Evolutionary conservation across 305 asterid species (phyloP), one percentile per base, ranked within the genome.

Genomic region (Rubia balearica): DNA sequence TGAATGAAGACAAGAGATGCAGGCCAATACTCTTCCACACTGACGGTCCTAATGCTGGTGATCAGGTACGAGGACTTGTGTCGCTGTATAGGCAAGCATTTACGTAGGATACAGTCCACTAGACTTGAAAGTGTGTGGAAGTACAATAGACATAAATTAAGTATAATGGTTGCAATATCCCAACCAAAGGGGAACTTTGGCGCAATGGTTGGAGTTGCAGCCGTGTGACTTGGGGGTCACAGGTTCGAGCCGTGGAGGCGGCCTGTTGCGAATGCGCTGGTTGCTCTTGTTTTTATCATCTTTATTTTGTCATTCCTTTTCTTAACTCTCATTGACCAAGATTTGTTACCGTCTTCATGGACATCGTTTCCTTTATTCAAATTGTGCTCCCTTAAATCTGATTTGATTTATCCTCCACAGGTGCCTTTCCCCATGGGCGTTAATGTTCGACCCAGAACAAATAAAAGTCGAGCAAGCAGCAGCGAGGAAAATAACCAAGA

Each of bases 11-110:
- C 82, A 95, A 95, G 84, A 86, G 99, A 71, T 95, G 99, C 73
- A 96, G 98, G 60, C 99, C 98, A 61, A 92, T 95, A 62, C 98
- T 95, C 71, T 92, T 95, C 82, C 96, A 87, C 75, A 90, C 99
- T 21, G 97, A 95, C 77, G 99, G 99, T 78, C 99, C 96, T 22
- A 92, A 95, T 81, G 99, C 99, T 36, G 99, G 99, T 16, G 98
- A 92, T 80, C 99, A 95, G 99, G 99, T 95, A 83, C 64, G 70
- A 14, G 49, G 49, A 48, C 69, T 69, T 11, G 24, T 53, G 30
- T 68, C 57, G 27, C 22, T 53, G 65, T 49, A 69, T 61, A 24
- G 24, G 33, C 61, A 30, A 30, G 33, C 33, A 30, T 30, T 30
- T 30, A 1, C 33, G 3, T 1, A 30, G 33, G 33, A 30, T 30